Evolutionary conservation across 1,284 basidiomycete species (phyloP).

Genomic region (Ganoderma sinense): DNA sequence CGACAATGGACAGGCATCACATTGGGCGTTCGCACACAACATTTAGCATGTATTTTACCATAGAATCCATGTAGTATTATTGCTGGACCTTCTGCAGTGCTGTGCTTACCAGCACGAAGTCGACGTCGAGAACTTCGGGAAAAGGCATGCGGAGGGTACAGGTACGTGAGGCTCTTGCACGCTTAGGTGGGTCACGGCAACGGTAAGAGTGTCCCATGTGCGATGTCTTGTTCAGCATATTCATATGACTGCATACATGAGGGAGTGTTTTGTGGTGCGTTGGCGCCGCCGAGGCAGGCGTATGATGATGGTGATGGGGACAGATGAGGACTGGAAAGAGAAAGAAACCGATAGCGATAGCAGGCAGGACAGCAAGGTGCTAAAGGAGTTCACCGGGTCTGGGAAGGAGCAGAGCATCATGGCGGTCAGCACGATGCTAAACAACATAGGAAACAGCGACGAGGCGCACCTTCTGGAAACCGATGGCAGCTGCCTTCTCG

Average conservation of each 20-base stretch:
- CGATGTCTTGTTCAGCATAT: conserved; percentile 34
- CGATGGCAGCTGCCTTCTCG: conserved; percentile 92
- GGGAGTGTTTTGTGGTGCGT: conserved; percentile 26
- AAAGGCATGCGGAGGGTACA: too few species aligned
- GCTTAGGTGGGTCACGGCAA: neutral
- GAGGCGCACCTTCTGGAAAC: conserved; percentile 87
- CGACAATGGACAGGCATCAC: conserved; percentile 15
- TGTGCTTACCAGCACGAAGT: neutral
- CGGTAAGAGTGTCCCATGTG: conserved; percentile 25
- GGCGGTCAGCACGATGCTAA: neutral
- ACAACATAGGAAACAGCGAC: neutral
- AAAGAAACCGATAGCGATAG: conserved; percentile 25
- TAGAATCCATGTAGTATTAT: conserved; percentile 15
- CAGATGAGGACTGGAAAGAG: conserved; percentile 6
- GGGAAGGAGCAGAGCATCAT: neutral
- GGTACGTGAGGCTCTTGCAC: neutral
- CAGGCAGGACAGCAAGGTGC: conserved; percentile 15
- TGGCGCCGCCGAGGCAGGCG: conserved; percentile 11
- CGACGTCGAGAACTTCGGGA: neutral
- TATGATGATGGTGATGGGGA: conserved; percentile 8
- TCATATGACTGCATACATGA: conserved; percentile 38
- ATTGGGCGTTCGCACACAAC: conserved; percentile 1
- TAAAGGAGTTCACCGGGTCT: conserved; percentile 35
- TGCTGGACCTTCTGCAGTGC: neutral
- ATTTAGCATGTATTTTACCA: conserved; percentile 9